A percentile compares a stretch with the other conserved stretches of the same genome.
These are phyloP conservation scores for Diaporthe vaccinii DNA, from an alignment of 2,329 filamentous ascomycete genomes.

Conservation along the genomic window DNA sequence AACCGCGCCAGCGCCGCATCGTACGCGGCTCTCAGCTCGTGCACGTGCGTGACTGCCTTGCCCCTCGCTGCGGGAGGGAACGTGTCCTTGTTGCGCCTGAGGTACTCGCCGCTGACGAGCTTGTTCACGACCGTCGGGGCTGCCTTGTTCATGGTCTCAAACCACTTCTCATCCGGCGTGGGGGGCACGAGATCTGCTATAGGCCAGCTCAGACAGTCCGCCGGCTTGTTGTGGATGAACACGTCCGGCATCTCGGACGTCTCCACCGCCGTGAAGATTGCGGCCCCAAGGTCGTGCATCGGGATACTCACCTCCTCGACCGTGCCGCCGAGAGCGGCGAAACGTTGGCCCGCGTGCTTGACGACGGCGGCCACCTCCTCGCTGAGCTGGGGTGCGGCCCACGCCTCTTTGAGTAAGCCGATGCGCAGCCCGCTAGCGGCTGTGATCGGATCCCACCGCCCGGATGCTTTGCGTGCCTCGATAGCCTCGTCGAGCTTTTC, in stretches of 20 bases:
- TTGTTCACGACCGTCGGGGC: constrained; percentile 62
- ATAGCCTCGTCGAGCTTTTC: constrained; percentile 46
- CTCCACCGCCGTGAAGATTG: constrained; percentile 62
- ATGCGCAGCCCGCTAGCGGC: constrained; percentile 57
- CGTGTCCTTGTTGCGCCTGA: constrained; percentile 43
- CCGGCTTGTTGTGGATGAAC: constrained; percentile 48
- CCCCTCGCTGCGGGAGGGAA: constrained; percentile 52
- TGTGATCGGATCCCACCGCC: constrained; percentile 44
- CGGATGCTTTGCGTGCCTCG: constrained; percentile 40
- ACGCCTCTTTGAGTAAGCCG: constrained; percentile 60
- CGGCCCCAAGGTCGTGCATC: constrained; percentile 59
- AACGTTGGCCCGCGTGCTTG: constrained; percentile 52
- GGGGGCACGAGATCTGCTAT: constrained; percentile 48
- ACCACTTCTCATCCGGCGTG: constrained; percentile 56
- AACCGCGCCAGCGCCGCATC: constrained; percentile 56
- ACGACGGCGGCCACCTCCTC: constrained; percentile 54
- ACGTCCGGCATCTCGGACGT: constrained; percentile 50
- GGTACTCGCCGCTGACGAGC: constrained; percentile 54
- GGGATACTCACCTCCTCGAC: constrained; percentile 62
- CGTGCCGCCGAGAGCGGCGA: constrained; percentile 56
- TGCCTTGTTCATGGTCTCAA: constrained; percentile 56
- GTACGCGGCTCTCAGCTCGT: constrained; percentile 62
- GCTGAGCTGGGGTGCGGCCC: constrained; percentile 54
- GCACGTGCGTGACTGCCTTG: constrained; percentile 61
- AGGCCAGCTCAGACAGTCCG: constrained; percentile 50